Conservation (phyloP, 1,284 basidiomycete species). For the Ganoderma multipileum region DNA sequence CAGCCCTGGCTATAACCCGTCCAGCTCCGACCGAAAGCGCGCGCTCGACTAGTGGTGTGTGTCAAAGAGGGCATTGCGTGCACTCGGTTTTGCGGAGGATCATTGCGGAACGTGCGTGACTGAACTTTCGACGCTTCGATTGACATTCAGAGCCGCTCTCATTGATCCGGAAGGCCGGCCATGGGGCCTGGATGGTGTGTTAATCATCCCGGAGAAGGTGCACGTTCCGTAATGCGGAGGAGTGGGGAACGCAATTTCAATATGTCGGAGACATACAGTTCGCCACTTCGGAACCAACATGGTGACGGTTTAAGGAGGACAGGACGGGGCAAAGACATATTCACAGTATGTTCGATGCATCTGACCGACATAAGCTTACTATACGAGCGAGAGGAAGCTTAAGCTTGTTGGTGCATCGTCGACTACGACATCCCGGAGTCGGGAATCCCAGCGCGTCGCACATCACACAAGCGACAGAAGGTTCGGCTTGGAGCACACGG, state of each 20-base stretch:
- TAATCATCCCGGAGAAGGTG: not conserved
- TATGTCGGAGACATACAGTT: not conserved
- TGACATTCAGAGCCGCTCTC: not conserved
- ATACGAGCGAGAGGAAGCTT: not conserved
- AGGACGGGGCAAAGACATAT: not conserved
- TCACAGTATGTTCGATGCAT: not conserved
- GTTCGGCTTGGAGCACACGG: not conserved
- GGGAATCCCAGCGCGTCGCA: not conserved
- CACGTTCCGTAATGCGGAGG: not conserved
- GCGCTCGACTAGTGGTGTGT: not conserved
- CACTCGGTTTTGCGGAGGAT: constrained; percentile 2
- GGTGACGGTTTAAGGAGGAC: not conserved
- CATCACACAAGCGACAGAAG: not conserved
- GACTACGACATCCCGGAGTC: not conserved
- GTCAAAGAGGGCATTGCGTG: not conserved
- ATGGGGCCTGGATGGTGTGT: not conserved
- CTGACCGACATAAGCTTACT: not conserved
- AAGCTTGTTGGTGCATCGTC: not conserved
- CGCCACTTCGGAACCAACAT: too few species aligned
- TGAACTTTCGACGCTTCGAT: not conserved
- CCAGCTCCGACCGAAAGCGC: not conserved
- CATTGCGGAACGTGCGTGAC: constrained; percentile 2
- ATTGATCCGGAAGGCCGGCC: not conserved
- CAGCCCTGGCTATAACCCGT: not conserved
- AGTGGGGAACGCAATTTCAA: not conserved